phyloP scores from a whole-genome alignment of 495 filamentous ascomycete species.

The Achaetomiella virescens region DNA sequence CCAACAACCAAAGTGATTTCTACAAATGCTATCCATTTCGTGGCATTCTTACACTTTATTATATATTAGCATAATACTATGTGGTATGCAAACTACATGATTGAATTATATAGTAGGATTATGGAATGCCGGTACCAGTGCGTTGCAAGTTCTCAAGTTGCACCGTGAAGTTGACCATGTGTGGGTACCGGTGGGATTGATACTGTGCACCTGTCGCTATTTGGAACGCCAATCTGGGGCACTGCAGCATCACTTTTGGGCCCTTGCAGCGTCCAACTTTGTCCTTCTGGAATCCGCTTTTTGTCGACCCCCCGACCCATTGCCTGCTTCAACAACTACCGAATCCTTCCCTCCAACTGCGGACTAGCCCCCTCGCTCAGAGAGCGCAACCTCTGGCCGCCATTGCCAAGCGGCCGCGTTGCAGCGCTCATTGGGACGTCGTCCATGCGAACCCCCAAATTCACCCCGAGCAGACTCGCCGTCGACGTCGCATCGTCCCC shows the following conservation, averaged over 20 bases:
- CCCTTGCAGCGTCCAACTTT: conserved; percentile 11
- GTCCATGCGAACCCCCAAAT: conserved; percentile 7
- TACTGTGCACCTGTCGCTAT: background rate
- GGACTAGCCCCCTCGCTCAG: background rate
- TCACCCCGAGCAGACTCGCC: background rate
- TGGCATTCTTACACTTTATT: too few relatives aligned
- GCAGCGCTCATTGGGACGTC: background rate
- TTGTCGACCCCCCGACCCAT: conserved; percentile 6
- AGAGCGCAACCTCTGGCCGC: background rate
- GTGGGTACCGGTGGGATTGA: background rate
- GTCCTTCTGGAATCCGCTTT: conserved; percentile 11
- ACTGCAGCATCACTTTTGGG: too few relatives aligned
- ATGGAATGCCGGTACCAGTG: too few relatives aligned
- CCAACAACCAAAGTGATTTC: too few relatives aligned
- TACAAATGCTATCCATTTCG: too few relatives aligned
- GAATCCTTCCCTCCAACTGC: background rate
- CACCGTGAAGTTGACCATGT: too few relatives aligned
- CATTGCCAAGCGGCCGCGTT: conserved; percentile 1
- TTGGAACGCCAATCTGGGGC: background rate
- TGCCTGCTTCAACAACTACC: background rate
- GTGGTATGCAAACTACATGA: too few relatives aligned
- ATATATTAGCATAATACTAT: too few relatives aligned
- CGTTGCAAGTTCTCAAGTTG: too few relatives aligned
- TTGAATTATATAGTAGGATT: too few relatives aligned
- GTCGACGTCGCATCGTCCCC: background rate